Base-by-base conservation (phyloP, 148 eudicot genomes). In the Polygonum maritimum region DNA sequence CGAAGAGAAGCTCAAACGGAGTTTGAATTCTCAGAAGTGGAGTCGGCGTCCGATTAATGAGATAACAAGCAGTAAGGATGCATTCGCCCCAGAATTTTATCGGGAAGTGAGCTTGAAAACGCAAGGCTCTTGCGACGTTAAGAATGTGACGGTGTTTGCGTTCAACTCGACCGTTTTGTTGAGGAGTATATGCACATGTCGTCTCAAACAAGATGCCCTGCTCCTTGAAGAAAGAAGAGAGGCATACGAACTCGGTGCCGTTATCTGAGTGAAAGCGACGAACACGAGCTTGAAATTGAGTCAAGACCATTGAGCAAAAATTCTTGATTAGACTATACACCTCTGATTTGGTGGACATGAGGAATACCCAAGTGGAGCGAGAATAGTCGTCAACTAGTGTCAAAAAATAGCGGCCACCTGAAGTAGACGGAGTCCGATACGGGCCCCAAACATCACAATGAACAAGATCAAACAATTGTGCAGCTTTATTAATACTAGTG, bases 401-500 rank as follows among this genome's bases (percentile, higher is more conserved):
- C 0, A 79, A 33, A 35, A 79, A 79, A 40, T 69, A 75, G 8
- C 14, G 5, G 0, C 74, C 67, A 5, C n/a, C 7, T 0, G 21
- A 15, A 45, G 69, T 26, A 1, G 31, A 48, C 0, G 74, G 21
- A 21, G 15, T 36, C 4, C 40, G 13, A 39, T 65, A 47, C 7
- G 75, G 78, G 0, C 75, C 57, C 74, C 78, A 75, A 19, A 79
- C 19, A 54, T 79, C 75, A n/a, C 58, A 41, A 69, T 79, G 78
- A 35, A 79, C 26, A 0, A 79, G 22, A 4, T 75, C 40, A 70
- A 74, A 49, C 5, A 36, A 18, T 1, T 3, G 1, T 1, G 0
- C 6, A 10, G 19, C 36, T 15, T 47, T 40, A 44, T 8, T 13
- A 44, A 2, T 2, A 48, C 76, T 74, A 1, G 3, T 1, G 1